Base-by-base conservation (phyloP, 2,329 filamentous ascomycete species). In the Cryphonectria parasitica region DNA sequence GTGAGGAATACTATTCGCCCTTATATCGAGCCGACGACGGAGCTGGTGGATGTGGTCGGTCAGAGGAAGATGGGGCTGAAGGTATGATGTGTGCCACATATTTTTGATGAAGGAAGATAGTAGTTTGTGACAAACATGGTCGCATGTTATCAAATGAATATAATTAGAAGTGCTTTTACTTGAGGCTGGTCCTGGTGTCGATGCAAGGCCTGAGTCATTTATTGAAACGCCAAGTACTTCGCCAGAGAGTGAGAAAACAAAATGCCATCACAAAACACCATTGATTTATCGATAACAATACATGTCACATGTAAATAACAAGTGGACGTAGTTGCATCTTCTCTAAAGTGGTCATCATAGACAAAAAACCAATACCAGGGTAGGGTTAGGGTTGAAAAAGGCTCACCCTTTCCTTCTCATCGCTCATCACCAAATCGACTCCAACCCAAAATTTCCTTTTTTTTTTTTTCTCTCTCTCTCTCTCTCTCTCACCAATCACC, bases 11-110 rank as follows among this genome's bases (percentile, higher is more conserved):
- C 74, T 61, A 69, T 78, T 6, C 67, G 73, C 39, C 79, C 80
- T 1, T 76, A 76, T 49, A 71, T 80, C 1, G 66, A 74, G 41
- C 80, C 80, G 3, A 75, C 67, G n/a, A 79, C 77, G 2, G 79
- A 81, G 71, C 69, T 81, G 34, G 72, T 68, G 0, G 77, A 80
- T 25, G 66, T 72, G 3, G 60, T 64, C 28, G 31, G 25, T 1
- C 17, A 41, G 64, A 66, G 54, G 28, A 67, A 34, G 49, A 17
- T 2, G 31, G 28, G 15, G 13, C 10, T 3, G 31, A 54, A 25
- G 22, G 8, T 69, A 11, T 58, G 15, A 58, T 58, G 3, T 15
- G 4, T 13, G n/a, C 2, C 36, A 39, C 13, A 10, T 11, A 1
- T 13, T 34, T 34, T 34, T 2, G 6, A 3, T 34, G 6, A 34